phyloP scores from a whole-genome alignment of 345 rosid species.

The Jatropha curcas region DNA sequence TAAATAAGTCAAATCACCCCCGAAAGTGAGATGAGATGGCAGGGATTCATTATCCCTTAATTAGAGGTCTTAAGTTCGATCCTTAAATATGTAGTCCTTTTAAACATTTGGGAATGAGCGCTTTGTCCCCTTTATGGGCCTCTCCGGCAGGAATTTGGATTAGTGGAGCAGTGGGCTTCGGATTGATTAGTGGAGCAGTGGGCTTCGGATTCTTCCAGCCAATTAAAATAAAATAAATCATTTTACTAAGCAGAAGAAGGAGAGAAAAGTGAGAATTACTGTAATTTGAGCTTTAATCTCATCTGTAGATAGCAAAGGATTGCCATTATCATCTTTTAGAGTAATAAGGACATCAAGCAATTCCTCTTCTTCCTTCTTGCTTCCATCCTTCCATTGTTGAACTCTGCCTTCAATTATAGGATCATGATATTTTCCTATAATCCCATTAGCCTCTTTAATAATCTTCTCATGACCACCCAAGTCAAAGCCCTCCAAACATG shows the following conservation, averaged over 20 bases:
- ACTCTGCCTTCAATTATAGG: conserved; percentile 39
- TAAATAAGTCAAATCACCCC: no score
- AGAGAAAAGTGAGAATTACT: conserved; percentile 20
- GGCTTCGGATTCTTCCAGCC: no score
- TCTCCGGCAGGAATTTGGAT: no score
- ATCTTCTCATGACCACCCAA: conserved; percentile 43
- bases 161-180: no score
- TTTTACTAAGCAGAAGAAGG: not conserved
- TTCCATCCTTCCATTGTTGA: conserved; percentile 34
- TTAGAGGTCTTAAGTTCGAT: no score
- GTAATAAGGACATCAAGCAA: conserved; percentile 43
- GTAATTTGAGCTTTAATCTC: conserved; percentile 54
- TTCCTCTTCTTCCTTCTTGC: conserved; percentile 34
- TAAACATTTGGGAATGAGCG: no score
- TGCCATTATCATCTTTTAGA: conserved; percentile 31
- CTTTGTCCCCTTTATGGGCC: no score
- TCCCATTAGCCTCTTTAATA: not conserved
- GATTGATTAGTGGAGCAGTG: no score
- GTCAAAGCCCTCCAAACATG: conserved; percentile 39
- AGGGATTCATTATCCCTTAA: no score
- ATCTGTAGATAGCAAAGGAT: conserved; percentile 26
- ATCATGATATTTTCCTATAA: conserved; percentile 35
- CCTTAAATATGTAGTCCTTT: no score
- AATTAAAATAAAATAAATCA: no score
- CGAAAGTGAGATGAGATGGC: no score